phyloP scores from a whole-genome alignment of 345 rosid species.

The Arabidopsis arenosa region DNA sequence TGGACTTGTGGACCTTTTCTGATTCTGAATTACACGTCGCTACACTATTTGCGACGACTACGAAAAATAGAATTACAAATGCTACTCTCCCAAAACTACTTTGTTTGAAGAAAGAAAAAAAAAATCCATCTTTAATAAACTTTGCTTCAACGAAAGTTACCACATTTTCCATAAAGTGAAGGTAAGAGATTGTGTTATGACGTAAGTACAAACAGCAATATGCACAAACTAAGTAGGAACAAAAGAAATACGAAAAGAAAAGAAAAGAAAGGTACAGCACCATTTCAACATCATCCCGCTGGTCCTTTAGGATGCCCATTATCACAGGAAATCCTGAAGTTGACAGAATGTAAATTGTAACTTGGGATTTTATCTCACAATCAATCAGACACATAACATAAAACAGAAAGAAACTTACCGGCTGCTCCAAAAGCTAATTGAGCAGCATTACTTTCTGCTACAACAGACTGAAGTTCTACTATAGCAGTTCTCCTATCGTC shows the following conservation, averaged over 20 bases:
- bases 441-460: conserved; percentile 81
- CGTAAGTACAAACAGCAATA: not conserved
- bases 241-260: conserved; percentile 1
- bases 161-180: not conserved
- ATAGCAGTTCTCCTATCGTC: conserved; percentile 93
- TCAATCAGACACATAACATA: conserved; percentile 1
- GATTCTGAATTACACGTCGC: not conserved
- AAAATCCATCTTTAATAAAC: not conserved
- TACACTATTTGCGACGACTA: conserved; percentile 2
- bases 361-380: conserved; percentile 5
- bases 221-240: conserved; percentile 10
- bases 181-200: conserved; percentile 1
- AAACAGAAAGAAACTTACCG: conserved; percentile 54
- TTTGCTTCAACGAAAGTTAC: not conserved
- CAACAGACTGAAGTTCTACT: conserved; percentile 88
- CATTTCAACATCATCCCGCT: conserved; percentile 92
- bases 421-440: conserved; percentile 92
- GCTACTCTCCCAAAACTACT: not conserved
- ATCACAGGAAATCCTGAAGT: conserved; percentile 93
- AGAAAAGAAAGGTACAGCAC: conserved; percentile 47
- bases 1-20: conserved; percentile 22
- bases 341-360: conserved; percentile 14
- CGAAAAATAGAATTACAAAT: not conserved
- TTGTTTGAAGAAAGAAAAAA: not conserved
- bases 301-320: conserved; percentile 80